These are phyloP conservation scores for Lentinula boryana DNA, from an alignment of 768 basidiomycete species.

Conservation along the genomic window DNA sequence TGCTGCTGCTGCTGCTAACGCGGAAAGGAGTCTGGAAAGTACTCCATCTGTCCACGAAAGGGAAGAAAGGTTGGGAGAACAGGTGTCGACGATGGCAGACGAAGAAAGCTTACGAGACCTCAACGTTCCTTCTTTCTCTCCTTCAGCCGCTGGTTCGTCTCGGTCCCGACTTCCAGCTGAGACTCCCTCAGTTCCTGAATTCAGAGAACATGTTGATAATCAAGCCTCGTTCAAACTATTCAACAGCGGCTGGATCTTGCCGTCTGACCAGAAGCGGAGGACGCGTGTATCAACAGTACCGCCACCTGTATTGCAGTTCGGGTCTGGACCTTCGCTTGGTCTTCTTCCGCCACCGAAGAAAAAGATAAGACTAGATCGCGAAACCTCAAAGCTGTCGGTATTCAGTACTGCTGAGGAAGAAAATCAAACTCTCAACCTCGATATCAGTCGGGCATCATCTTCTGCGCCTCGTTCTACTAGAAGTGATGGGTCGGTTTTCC, in stretches of 20 bases:
- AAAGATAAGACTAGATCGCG: conserved; percentile 21
- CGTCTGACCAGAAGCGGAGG: conserved; percentile 52
- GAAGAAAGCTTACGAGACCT: background rate
- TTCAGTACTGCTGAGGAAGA: conserved; percentile 43
- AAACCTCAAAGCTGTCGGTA: conserved; percentile 37
- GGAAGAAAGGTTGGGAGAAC: background rate
- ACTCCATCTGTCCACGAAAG: background rate
- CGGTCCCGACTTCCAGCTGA: background rate
- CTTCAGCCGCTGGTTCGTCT: background rate
- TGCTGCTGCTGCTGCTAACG: background rate
- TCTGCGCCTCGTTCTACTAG: background rate
- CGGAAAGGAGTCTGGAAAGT: background rate
- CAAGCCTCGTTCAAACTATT: conserved; percentile 75
- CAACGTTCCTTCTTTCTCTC: background rate
- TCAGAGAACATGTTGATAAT: conserved; percentile 69
- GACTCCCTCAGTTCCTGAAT: conserved; percentile 37
- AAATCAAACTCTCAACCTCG: conserved; percentile 26
- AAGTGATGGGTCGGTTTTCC: background rate
- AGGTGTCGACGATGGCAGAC: background rate
- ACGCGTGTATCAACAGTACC: background rate
- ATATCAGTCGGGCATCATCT: background rate
- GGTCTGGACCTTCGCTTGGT: conserved; percentile 27
- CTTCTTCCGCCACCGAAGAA: conserved; percentile 49
- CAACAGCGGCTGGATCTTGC: conserved; percentile 85
- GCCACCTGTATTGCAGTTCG: conserved; percentile 6